phyloP scores from a whole-genome alignment of 1,284 basidiomycete species.

The Papiliotrema fonsecae region DNA sequence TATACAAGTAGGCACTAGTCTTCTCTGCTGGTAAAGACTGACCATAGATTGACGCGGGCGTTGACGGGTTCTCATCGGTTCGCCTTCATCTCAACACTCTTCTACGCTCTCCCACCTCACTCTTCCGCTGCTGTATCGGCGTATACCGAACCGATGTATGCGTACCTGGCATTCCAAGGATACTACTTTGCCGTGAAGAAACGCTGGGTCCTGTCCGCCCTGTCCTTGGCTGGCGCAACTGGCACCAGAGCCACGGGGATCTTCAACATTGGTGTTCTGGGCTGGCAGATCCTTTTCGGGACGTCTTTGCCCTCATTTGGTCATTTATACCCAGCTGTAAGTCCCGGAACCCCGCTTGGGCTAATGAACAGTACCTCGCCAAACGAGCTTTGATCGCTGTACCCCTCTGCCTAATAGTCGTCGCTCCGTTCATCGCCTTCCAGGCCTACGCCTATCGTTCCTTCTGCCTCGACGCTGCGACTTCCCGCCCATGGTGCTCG shows the following conservation, averaged over 20 bases:
- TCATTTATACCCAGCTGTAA: background rate
- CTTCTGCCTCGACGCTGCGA: conserved; percentile 56
- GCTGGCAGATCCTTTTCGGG: conserved; percentile 55
- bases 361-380: too few relatives aligned
- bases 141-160: conserved; percentile 82
- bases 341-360: too few relatives aligned
- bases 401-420: conserved; percentile 51
- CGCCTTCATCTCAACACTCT: conserved; percentile 58
- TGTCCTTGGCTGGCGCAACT: conserved; percentile 63
- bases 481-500: conserved; percentile 61
- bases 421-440: conserved; percentile 65
- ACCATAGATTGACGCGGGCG: conserved; percentile 35
- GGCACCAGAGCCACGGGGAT: conserved; percentile 77
- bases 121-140: conserved; percentile 68
- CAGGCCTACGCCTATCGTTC: conserved; percentile 61
- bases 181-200: conserved; percentile 35
- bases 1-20: conserved; percentile 56
- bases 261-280: conserved; percentile 65
- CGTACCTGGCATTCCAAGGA: conserved; percentile 71
- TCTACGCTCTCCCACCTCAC: conserved; percentile 76
- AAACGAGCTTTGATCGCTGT: conserved; percentile 25
- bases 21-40: background rate
- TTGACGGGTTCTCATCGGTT: conserved; percentile 51
- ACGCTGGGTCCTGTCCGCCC: conserved; percentile 56
- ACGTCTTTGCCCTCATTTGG: background rate